Evolutionary conservation across 2,329 filamentous ascomycete genomes (phyloP).

Genomic region (Cordyceps tenuipes): DNA sequence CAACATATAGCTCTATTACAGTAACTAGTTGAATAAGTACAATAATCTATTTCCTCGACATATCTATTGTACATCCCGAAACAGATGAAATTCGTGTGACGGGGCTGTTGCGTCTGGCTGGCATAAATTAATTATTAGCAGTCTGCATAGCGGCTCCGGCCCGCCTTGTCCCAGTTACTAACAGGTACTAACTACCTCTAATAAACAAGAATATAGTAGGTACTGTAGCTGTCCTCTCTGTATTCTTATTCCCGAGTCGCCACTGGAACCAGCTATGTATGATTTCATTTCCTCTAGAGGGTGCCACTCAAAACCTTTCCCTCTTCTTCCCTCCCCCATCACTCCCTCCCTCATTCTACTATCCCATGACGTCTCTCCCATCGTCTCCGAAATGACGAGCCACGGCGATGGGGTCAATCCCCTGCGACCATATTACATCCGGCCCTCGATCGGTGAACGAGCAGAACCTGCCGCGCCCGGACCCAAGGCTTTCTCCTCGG

Average conservation of each 20-base stretch:
- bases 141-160: slow-evolving; percentile 1
- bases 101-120: background rate
- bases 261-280: background rate
- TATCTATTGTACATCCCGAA: background rate
- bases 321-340: background rate
- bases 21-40: background rate
- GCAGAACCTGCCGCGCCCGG: slow-evolving; percentile 29
- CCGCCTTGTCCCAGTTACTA: background rate
- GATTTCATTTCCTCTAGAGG: background rate
- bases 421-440: slow-evolving; percentile 62
- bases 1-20: no score
- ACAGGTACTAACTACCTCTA: no score
- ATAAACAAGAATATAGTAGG: no score
- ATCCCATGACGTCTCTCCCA: slow-evolving; percentile 16
- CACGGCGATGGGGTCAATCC: slow-evolving; percentile 49
- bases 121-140: background rate
- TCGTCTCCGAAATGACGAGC: slow-evolving; percentile 33
- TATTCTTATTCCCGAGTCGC: background rate
- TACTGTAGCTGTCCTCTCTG: no score
- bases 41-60: background rate
- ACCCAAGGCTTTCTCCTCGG: slow-evolving; percentile 37
- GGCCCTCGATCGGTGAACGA: slow-evolving; percentile 45
- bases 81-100: background rate
- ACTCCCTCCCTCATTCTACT: slow-evolving; percentile 13
- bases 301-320: background rate